Evolutionary conservation across 352 stramenopile species (phyloP).

Genomic region (Phytophthora meadii): DNA sequence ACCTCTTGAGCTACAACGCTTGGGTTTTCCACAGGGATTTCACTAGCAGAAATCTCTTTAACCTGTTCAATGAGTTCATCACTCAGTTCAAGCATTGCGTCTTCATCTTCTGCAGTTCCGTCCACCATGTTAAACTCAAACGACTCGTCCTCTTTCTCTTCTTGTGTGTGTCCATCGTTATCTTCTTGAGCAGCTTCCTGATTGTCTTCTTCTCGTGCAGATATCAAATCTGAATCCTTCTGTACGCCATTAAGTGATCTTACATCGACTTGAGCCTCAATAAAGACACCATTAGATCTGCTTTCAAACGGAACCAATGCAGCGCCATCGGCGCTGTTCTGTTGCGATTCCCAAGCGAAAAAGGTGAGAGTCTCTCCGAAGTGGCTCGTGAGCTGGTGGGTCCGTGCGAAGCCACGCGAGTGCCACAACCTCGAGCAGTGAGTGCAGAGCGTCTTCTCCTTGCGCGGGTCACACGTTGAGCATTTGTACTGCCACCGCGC

Average conservation of each 20-base stretch:
- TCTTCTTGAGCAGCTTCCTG: conserved; percentile 3
- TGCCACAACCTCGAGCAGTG: conserved; percentile 48
- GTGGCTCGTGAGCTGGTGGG: conserved; percentile 38
- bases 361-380: conserved; percentile 32
- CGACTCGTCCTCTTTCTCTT: conserved; percentile 3
- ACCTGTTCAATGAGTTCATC: conserved; percentile 7
- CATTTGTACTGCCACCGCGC: conserved; percentile 40
- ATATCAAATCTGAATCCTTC: not conserved
- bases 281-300: not conserved
- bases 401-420: conserved; percentile 41
- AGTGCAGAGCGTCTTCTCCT: conserved; percentile 37
- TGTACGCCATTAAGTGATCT: not conserved
- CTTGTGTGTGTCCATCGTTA: not conserved
- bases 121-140: conserved; percentile 18
- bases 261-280: not conserved
- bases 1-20: conserved; percentile 1
- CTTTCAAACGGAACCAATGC: not conserved
- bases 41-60: not conserved
- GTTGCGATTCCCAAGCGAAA: conserved; percentile 22
- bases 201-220: conserved; percentile 10
- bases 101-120: conserved; percentile 13
- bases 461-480: conserved; percentile 46
- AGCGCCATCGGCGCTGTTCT: not conserved
- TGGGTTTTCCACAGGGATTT: not conserved
- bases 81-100: conserved; percentile 17